Evolutionary conservation across 345 rosid genomes (phyloP), one percentile per base, ranked within the genome.

Genomic region (Excoecaria cochinchinensis): DNA sequence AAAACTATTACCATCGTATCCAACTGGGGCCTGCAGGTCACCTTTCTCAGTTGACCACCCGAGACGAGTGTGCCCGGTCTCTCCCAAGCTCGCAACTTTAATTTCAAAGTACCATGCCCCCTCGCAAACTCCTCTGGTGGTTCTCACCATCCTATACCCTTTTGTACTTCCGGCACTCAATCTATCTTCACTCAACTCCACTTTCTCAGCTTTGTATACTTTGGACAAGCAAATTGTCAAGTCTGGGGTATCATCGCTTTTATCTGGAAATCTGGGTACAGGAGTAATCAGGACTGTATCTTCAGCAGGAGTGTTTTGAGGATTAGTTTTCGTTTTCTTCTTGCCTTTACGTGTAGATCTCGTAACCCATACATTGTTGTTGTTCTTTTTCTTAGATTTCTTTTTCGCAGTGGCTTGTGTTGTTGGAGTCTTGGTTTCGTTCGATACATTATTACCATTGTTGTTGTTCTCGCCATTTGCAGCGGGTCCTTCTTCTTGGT

Each of bases 21-120:
- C 99, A 6, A 95, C 98, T 0, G 99, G 99, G 3, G 98, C 99
- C 82, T 95, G 99, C 86, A 95, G 81, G 83, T 95, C 99, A 8
- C 97, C 98, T 78, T 92, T 93, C 87, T 95, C 94, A 1, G 91
- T 93, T 8, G 97, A 93, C 98, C 98, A 95, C 2, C 99, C 99
- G 0, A 95, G 88, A 36, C 99, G 82, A 0, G 98, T 91, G 79
- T 95, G 99, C 72, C 99, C 99, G 1, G 96, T 90, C 76, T 89
- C 97, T 8, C 98, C 98, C 82, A 93, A 84, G 24, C 63, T 83
- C 86, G 85, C 86, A 67, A 93, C 88, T 80, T 87, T 91, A 52
- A 93, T 86, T 82, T 95, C 99, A 67, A 88, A 95, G 73, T 95
- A 95, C 99, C 99, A 95, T 0, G 98, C 99, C 61, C 99, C 99